These are phyloP conservation scores for Pichia gijzeniarum DNA, from an alignment of 805 yeast species.

Conservation along the genomic window DNA sequence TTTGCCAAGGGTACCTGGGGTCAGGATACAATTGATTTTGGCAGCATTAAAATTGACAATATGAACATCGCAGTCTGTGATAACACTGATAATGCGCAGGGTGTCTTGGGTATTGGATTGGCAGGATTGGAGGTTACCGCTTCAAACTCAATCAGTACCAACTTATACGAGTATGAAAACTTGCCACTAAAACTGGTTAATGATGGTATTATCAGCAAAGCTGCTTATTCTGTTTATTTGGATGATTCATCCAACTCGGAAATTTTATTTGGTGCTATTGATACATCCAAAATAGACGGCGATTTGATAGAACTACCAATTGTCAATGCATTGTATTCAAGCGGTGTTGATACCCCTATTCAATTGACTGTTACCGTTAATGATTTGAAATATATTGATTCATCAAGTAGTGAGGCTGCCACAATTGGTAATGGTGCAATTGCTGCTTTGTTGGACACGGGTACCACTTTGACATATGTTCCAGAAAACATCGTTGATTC, in stretches of 20 bases:
- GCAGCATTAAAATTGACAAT: constrained; percentile 40
- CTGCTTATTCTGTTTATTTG: constrained; percentile 59
- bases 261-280: constrained; percentile 70
- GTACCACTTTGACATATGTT: constrained; percentile 45
- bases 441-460: constrained; percentile 49
- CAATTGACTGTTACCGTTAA: constrained; percentile 45
- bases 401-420: constrained; percentile 7
- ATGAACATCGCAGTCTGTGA: constrained; percentile 73
- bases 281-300: constrained; percentile 55
- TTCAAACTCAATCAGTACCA: constrained; percentile 2
- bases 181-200: constrained; percentile 55
- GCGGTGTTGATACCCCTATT: constrained; percentile 35
- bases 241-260: constrained; percentile 44
- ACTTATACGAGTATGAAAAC: constrained; percentile 48
- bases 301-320: constrained; percentile 43
- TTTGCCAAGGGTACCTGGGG: constrained; percentile 53
- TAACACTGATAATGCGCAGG: constrained; percentile 53
- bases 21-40: constrained; percentile 50
- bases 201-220: constrained; percentile 49
- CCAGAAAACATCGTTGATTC: constrained; percentile 31
- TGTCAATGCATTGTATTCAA: constrained; percentile 34
- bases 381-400: constrained; percentile 24
- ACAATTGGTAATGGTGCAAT: constrained; percentile 24
- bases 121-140: constrained; percentile 59
- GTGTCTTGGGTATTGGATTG: constrained; percentile 73